These are phyloP conservation scores for Alnus rubra DNA, from an alignment of 306 rosid species.

Conservation along the genomic window DNA sequence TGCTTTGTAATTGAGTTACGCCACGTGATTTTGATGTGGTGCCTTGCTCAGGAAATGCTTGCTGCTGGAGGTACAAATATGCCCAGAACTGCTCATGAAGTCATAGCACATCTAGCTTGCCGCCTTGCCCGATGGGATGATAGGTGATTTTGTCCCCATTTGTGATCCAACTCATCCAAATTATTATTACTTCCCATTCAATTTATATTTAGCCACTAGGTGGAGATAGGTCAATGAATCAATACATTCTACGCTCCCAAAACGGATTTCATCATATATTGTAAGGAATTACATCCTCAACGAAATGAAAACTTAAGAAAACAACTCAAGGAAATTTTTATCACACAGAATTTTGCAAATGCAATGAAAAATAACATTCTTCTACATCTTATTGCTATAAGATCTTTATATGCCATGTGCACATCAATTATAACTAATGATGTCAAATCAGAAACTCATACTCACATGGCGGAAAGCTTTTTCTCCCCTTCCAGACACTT, in stretches of 20 bases:
- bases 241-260: too few species aligned
- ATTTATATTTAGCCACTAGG: background rate
- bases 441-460: background rate
- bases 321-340: background rate
- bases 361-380: background rate
- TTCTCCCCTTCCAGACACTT: background rate
- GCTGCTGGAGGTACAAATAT: constrained; percentile 70
- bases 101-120: constrained; percentile 56
- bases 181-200: constrained; percentile 1
- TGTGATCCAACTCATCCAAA: constrained; percentile 1
- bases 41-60: constrained; percentile 69
- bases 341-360: background rate
- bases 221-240: background rate
- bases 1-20: background rate
- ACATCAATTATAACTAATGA: background rate
- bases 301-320: background rate
- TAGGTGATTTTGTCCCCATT: constrained; percentile 40
- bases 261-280: background rate
- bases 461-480: background rate
- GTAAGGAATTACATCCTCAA: background rate
- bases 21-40: constrained; percentile 14
- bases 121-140: constrained; percentile 74
- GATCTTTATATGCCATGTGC: background rate
- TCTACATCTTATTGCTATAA: too few species aligned
- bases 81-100: constrained; percentile 51